Conservation (phyloP, 2,329 filamentous ascomycete species). For the Myotisia sp. region DNA sequence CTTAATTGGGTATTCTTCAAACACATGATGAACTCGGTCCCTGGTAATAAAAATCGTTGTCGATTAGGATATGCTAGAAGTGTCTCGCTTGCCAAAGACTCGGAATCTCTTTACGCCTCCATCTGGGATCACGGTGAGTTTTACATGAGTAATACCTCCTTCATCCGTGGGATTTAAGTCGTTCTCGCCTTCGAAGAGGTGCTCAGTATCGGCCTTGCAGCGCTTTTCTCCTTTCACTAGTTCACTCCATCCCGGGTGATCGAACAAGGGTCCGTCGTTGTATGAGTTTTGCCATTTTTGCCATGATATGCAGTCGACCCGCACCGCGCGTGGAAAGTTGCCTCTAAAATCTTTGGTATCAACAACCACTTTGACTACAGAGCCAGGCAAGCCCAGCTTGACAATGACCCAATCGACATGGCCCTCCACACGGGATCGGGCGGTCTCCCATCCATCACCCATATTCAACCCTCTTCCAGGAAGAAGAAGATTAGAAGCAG, state of each 20-base stretch:
- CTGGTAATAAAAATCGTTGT: too few species aligned
- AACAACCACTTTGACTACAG: conserved; percentile 26
- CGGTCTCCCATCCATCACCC: conserved; percentile 34
- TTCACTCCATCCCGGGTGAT: conserved; percentile 25
- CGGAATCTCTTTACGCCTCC: conserved; percentile 81
- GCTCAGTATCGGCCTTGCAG: conserved; percentile 29
- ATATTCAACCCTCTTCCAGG: conserved; percentile 32
- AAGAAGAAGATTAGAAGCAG: conserved; percentile 27
- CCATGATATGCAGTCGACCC: conserved; percentile 24
- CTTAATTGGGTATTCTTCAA: too few species aligned
- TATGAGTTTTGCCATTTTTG: conserved; percentile 7
- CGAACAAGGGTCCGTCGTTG: conserved; percentile 20
- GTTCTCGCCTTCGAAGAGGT: conserved; percentile 34
- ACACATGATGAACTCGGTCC: too few species aligned
- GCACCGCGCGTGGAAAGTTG: conserved; percentile 29
- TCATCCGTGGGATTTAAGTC: conserved; percentile 54
- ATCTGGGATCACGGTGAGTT: conserved; percentile 85
- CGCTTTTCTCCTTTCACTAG: conserved; percentile 24
- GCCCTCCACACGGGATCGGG: conserved; percentile 24
- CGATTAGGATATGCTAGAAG: too few species aligned
- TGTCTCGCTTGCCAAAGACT: conserved; percentile 49
- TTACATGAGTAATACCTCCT: conserved; percentile 61
- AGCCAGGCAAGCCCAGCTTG: conserved; percentile 26
- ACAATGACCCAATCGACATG: conserved; percentile 32
- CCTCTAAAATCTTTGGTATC: conserved; percentile 35